phyloP scores from a whole-genome alignment of 2,329 filamentous ascomycete genomes.

The Aspergillus pseudotamarii region DNA sequence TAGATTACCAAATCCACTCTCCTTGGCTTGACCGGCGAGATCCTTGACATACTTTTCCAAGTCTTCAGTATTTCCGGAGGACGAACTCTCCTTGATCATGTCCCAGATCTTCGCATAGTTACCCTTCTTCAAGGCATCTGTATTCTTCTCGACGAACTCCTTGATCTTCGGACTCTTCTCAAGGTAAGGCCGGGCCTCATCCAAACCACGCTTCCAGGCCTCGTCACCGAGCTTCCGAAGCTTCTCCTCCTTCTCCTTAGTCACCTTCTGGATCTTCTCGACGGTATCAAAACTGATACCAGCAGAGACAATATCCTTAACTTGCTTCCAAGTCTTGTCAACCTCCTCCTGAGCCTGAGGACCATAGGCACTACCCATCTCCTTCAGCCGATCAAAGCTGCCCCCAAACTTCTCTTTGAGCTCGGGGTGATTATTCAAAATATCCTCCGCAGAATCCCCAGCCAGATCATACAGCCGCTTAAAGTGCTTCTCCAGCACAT shows the following conservation, averaged over 20 bases:
- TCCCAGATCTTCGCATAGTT: conserved; percentile 66
- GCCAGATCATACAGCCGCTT: conserved; percentile 63
- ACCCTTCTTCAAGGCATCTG: conserved; percentile 67
- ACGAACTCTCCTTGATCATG: conserved; percentile 63
- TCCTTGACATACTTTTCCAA: conserved; percentile 65
- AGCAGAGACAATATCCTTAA: conserved; percentile 64
- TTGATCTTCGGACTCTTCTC: conserved; percentile 79
- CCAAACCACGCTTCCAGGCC: conserved; percentile 70
- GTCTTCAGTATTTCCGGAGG: conserved; percentile 62
- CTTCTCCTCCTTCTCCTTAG: conserved; percentile 71
- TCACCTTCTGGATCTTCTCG: conserved; percentile 60
- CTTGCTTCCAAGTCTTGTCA: conserved; percentile 69
- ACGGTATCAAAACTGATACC: conserved; percentile 59
- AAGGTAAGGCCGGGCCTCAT: conserved; percentile 71
- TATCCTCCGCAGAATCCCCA: conserved; percentile 63
- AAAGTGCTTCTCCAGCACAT: conserved; percentile 64
- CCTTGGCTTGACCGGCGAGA: conserved; percentile 62
- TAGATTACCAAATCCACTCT: conserved; percentile 52
- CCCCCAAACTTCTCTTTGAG: conserved; percentile 73
- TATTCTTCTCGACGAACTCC: conserved; percentile 71
- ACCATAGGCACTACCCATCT: conserved; percentile 69
- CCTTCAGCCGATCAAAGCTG: conserved; percentile 68
- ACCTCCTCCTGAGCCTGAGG: conserved; percentile 77
- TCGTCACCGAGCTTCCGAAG: conserved; percentile 70
- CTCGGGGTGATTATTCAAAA: conserved; percentile 73